These are phyloP conservation scores for Pilatotrama ljubarskyi DNA, from an alignment of 768 basidiomycete genomes.

Conservation along the genomic window DNA sequence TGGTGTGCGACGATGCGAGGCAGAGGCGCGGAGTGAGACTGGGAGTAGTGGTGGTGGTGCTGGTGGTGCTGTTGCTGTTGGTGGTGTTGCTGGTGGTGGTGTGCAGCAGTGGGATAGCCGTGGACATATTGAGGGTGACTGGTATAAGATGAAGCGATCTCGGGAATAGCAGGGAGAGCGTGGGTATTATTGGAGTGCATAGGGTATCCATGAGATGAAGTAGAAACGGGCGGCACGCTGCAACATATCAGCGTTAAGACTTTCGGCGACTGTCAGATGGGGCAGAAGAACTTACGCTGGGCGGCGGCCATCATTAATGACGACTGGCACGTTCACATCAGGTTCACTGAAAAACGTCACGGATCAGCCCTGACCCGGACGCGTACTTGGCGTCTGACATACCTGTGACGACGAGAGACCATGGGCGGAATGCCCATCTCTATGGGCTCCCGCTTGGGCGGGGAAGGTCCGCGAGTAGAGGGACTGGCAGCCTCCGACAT, in stretches of 20 bases:
- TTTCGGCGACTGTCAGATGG: neutral
- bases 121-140: constrained; percentile 49
- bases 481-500: constrained; percentile 73
- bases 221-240: constrained; percentile 29
- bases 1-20: constrained; percentile 42
- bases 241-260: constrained; percentile 4
- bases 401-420: constrained; percentile 45
- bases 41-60: constrained; percentile 24
- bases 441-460: constrained; percentile 46
- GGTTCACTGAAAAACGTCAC: constrained; percentile 25
- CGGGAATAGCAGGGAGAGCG: constrained; percentile 56
- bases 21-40: constrained; percentile 28
- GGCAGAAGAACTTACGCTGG: constrained; percentile 7
- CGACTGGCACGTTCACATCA: constrained; percentile 25
- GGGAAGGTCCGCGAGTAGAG: constrained; percentile 65
- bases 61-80: constrained; percentile 5
- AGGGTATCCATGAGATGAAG: constrained; percentile 47
- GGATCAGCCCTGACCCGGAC: neutral
- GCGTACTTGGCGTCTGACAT: constrained; percentile 7
- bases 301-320: constrained; percentile 20
- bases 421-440: constrained; percentile 40
- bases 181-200: constrained; percentile 44
- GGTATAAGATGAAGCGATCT: constrained; percentile 50
- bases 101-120: constrained; percentile 41
- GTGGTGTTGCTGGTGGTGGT: constrained; percentile 18